These are phyloP conservation scores for Paralagenidium karlingii DNA, from an alignment of 352 stramenopile genomes.

Conservation along the genomic window DNA sequence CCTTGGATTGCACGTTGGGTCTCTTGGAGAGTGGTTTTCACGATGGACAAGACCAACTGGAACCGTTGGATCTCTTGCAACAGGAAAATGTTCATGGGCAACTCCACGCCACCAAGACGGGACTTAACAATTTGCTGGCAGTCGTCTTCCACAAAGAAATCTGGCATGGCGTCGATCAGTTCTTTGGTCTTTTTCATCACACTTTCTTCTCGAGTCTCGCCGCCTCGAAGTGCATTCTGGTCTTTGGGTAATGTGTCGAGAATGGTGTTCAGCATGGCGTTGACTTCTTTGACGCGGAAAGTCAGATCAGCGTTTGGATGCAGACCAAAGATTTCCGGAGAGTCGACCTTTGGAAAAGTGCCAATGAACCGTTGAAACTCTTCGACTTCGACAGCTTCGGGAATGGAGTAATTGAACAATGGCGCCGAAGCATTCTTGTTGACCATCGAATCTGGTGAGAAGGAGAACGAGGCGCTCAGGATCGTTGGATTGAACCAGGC, in stretches of 20 bases:
- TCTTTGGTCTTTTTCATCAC: slow-evolving; percentile 48
- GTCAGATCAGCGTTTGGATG: slow-evolving; percentile 72
- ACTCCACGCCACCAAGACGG: slow-evolving; percentile 50
- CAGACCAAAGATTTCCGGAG: slow-evolving; percentile 70
- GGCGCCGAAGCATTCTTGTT: slow-evolving; percentile 5
- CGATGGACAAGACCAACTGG: slow-evolving; percentile 34
- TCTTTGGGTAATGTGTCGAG: slow-evolving; percentile 56
- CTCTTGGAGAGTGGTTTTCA: slow-evolving; percentile 32
- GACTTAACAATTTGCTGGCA: slow-evolving; percentile 21
- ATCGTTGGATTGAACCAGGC: slow-evolving; percentile 58
- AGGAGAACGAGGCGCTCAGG: slow-evolving; percentile 44
- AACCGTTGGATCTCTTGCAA: slow-evolving; percentile 63
- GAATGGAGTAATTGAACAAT: slow-evolving; percentile 43
- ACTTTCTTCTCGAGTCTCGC: slow-evolving; percentile 52
- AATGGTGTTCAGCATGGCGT: slow-evolving; percentile 38
- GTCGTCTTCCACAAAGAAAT: slow-evolving; percentile 30
- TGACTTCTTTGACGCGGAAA: slow-evolving; percentile 68
- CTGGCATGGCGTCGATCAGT: slow-evolving; percentile 26
- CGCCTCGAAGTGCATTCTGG: slow-evolving; percentile 10
- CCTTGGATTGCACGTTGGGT: slow-evolving; percentile 42
- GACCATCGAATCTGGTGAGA: slow-evolving; percentile 43
- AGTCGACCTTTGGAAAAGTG: slow-evolving; percentile 53
- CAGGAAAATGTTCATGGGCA: slow-evolving; percentile 66
- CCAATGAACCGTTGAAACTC: slow-evolving; percentile 53
- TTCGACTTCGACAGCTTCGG: slow-evolving; percentile 23